phyloP scores from a whole-genome alignment of 768 basidiomycete species.

The Tylopilus rubrobrunneus region DNA sequence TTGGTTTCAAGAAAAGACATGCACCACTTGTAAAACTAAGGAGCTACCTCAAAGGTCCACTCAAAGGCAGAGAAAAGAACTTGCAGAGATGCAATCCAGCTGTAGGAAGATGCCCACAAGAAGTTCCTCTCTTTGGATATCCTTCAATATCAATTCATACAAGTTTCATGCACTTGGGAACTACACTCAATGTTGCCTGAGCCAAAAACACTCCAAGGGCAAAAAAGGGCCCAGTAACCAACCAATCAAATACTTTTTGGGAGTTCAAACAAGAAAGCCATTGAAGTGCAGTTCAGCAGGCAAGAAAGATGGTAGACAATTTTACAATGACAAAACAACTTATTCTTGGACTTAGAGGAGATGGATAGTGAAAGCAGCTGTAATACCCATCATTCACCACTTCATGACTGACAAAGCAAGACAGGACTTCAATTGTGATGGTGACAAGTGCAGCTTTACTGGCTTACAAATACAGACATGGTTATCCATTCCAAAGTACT shows the following conservation, averaged over 20 bases:
- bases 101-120: neutral
- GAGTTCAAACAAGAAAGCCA: conserved; percentile 19
- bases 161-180: conserved; percentile 29
- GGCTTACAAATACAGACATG: too few species aligned
- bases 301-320: conserved; percentile 3
- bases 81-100: neutral
- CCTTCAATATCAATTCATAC: conserved; percentile 27
- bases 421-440: too few species aligned
- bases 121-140: too few species aligned
- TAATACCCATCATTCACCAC: neutral
- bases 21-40: neutral
- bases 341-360: too few species aligned
- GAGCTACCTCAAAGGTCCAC: neutral
- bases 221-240: neutral
- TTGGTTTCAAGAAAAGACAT: neutral
- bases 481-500: too few species aligned
- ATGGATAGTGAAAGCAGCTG: too few species aligned
- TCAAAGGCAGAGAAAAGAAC: neutral
- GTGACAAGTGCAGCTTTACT: too few species aligned
- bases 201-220: neutral
- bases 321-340: too few species aligned
- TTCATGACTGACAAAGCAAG: neutral
- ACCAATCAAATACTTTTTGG: conserved; percentile 23
- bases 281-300: neutral
- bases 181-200: neutral